Percentiles rank a stretch among this genome's conserved stretches.
Conservation (phyloP, 164 flowering plant genomes). For the grape (Vitis vinifera) region DNA sequence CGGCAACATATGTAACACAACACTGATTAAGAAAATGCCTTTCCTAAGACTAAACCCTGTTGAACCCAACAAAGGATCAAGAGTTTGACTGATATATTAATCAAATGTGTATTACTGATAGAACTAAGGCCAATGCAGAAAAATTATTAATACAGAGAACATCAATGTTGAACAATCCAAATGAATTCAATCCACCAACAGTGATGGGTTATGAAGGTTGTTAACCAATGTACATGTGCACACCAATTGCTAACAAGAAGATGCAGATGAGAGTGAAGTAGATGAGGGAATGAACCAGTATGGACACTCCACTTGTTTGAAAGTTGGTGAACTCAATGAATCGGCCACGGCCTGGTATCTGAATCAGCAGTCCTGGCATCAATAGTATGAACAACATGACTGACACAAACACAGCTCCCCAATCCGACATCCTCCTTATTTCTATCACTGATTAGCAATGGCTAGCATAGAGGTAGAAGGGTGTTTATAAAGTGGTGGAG, state of each 20-base stretch:
- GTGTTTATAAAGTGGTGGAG: not conserved
- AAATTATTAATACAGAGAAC: not conserved
- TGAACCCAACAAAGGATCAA: no score
- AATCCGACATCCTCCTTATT: slow-evolving; percentile 50
- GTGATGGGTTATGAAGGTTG: not conserved
- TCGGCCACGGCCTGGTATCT: slow-evolving; percentile 49
- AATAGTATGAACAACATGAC: slow-evolving; percentile 64
- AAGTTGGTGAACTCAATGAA: slow-evolving; percentile 57
- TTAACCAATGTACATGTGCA: slow-evolving; percentile 53
- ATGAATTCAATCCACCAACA: not conserved
- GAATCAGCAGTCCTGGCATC: slow-evolving; percentile 61
- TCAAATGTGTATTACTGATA: no score
- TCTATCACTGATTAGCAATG: not conserved
- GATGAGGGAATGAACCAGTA: slow-evolving; percentile 54
- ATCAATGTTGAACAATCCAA: not conserved
- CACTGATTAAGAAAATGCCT: no score
- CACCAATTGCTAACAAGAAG: slow-evolving; percentile 54
- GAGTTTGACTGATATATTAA: no score
- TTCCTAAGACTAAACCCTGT: no score
- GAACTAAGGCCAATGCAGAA: not conserved
- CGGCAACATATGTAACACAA: no score
- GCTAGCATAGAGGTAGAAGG: not conserved
- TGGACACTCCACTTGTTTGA: slow-evolving; percentile 60
- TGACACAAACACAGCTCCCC: slow-evolving; percentile 70
- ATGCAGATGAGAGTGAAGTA: slow-evolving; percentile 62